Evolutionary conservation across 2,329 filamentous ascomycete species (phyloP).

Genomic region (Botrytis hyacinthi): DNA sequence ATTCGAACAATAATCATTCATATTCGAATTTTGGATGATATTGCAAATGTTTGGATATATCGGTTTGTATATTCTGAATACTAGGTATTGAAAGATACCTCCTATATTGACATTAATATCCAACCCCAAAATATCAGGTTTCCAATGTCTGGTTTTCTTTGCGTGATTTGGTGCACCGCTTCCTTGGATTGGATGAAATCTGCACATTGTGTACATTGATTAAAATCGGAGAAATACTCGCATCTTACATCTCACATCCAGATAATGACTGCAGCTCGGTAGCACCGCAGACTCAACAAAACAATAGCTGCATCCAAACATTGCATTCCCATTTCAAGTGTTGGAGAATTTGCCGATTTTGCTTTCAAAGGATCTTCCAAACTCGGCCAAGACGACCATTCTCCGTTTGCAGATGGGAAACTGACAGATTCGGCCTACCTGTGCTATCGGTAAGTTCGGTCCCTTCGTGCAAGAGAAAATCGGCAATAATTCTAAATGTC

Average conservation of each 20-base stretch:
- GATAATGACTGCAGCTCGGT: not conserved
- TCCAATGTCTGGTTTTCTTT: not conserved
- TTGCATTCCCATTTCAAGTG: not conserved
- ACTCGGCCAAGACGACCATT: not conserved
- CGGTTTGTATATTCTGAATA: too few species aligned
- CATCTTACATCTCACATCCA: not conserved
- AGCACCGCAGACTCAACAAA: not conserved
- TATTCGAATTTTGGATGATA: too few species aligned
- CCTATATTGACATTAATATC: not conserved
- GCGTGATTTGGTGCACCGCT: not conserved
- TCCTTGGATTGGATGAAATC: not conserved
- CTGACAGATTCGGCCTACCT: not conserved
- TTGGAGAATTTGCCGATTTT: not conserved
- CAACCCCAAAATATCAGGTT: not conserved
- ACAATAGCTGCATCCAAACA: not conserved
- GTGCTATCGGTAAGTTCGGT: not conserved
- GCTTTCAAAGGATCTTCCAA: not conserved
- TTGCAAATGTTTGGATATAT: too few species aligned
- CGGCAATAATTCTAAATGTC: not conserved
- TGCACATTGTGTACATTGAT: not conserved
- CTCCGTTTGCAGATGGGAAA: not conserved
- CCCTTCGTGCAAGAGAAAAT: not conserved
- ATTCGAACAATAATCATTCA: not conserved
- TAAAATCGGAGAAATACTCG: not conserved
- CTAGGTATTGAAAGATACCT: accelerated